phyloP scores from a whole-genome alignment of 495 filamentous ascomycete genomes.

The Talaromyces proteolyticus region DNA sequence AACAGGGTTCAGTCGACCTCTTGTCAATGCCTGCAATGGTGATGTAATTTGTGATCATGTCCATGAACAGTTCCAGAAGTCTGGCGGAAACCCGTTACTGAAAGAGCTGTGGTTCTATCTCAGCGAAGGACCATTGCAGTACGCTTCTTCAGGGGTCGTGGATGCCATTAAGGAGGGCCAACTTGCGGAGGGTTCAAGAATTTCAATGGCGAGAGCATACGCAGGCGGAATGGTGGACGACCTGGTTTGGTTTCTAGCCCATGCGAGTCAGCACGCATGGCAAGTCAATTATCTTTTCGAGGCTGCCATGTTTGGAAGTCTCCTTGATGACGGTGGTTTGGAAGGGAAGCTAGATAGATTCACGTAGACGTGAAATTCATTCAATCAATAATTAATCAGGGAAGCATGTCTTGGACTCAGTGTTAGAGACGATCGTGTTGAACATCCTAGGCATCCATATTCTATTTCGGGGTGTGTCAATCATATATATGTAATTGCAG shows the following conservation, averaged over 20 bases:
- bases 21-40: conserved; percentile 21
- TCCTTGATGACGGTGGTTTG: conserved; percentile 24
- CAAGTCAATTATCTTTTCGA: conserved; percentile 29
- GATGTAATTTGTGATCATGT: conserved; percentile 20
- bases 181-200: conserved; percentile 13
- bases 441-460: too few species aligned
- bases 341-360: conserved; percentile 22
- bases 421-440: too few species aligned
- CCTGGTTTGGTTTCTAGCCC: conserved; percentile 22
- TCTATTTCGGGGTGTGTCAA: too few species aligned
- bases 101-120: conserved; percentile 17
- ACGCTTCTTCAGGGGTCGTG: conserved; percentile 17
- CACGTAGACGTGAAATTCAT: neutral
- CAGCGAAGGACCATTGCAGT: conserved; percentile 16
- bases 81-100: conserved; percentile 9
- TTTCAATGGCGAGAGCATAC: conserved; percentile 14
- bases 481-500: too few species aligned
- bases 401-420: too few species aligned
- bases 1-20: conserved; percentile 22
- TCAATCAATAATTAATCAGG: too few species aligned
- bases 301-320: conserved; percentile 30
- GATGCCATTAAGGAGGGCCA: conserved; percentile 13
- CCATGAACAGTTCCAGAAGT: conserved; percentile 9
- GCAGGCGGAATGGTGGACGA: conserved; percentile 20
- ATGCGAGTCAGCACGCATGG: conserved; percentile 28